A percentile compares a stretch with the other conserved stretches of the same genome.
Evolutionary conservation across 768 basidiomycete genomes (phyloP).

Genomic region (Paxillus rubicundulus): DNA sequence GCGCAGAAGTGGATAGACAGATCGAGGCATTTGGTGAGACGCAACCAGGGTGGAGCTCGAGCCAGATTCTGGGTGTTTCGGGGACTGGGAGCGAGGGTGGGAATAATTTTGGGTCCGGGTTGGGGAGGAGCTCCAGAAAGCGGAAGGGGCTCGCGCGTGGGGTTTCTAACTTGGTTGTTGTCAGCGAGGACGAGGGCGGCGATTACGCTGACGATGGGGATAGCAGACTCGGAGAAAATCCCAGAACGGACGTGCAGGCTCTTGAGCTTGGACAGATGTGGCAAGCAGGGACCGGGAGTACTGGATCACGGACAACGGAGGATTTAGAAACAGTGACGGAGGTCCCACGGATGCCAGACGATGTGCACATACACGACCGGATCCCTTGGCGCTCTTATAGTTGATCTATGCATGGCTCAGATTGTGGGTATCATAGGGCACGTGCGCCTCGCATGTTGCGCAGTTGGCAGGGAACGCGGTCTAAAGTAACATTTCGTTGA

Average conservation of each 20-base stretch:
- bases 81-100: neutral
- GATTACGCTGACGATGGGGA: neutral
- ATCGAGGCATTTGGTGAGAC: conserved; percentile 2
- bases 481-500: too few species aligned
- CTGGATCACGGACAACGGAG: neutral
- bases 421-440: too few species aligned
- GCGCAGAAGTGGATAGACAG: conserved; percentile 17
- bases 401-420: too few species aligned
- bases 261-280: neutral
- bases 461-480: too few species aligned
- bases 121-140: neutral
- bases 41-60: neutral
- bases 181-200: neutral
- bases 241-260: neutral
- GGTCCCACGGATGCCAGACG: neutral
- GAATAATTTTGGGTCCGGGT: neutral
- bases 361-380: neutral
- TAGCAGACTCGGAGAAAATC: too few species aligned
- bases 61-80: neutral
- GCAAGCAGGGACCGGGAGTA: too few species aligned
- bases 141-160: neutral
- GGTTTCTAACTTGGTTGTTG: neutral
- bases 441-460: too few species aligned
- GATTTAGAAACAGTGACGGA: neutral
- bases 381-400: neutral